Percentiles rank a stretch among this genome's conserved stretches.
These are phyloP conservation scores for Paramecium bursaria DNA, from an alignment of 73 alveolate genomes.

Conservation along the genomic window DNA sequence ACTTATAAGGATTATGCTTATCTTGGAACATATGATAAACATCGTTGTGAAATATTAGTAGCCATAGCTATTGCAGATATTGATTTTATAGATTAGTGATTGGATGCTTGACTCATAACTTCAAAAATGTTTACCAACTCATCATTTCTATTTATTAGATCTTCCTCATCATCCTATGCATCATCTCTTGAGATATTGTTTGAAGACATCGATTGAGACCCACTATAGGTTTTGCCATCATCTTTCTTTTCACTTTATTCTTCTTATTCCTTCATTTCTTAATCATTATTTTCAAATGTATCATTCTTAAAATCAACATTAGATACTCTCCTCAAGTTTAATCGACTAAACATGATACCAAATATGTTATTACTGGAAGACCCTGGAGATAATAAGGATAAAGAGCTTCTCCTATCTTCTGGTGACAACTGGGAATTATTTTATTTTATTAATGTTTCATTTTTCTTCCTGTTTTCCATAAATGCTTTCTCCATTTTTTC, in stretches of 20 bases:
- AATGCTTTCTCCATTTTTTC: slow-evolving; percentile 46
- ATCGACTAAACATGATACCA: slow-evolving; percentile 15
- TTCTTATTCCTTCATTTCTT: slow-evolving; percentile 18
- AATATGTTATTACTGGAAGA: neutral
- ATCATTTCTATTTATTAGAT: slow-evolving; percentile 19
- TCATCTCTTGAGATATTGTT: slow-evolving; percentile 47
- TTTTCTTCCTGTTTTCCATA: no score
- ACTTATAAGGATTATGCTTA: slow-evolving; percentile 32
- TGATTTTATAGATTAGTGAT: slow-evolving; percentile 56
- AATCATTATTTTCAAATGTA: slow-evolving; percentile 26
- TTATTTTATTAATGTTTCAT: slow-evolving; percentile 14
- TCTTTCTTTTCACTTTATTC: slow-evolving; percentile 15
- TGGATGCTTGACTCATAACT: slow-evolving; percentile 49
- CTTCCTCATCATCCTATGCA: slow-evolving; percentile 31
- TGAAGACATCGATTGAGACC: slow-evolving; percentile 33
- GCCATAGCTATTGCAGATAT: slow-evolving; percentile 61
- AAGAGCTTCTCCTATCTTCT: slow-evolving; percentile 7
- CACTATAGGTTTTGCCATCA: slow-evolving; percentile 1
- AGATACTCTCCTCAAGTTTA: slow-evolving; percentile 47
- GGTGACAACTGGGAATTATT: neutral
- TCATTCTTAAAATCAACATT: slow-evolving; percentile 50
- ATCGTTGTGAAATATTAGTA: slow-evolving; percentile 17
- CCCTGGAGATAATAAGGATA: slow-evolving; percentile 2
- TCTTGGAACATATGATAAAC: slow-evolving; percentile 41
- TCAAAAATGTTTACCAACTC: slow-evolving; percentile 53